Base-by-base conservation (phyloP, 2,329 filamentous ascomycete genomes). In the Bisporella sp. region DNA sequence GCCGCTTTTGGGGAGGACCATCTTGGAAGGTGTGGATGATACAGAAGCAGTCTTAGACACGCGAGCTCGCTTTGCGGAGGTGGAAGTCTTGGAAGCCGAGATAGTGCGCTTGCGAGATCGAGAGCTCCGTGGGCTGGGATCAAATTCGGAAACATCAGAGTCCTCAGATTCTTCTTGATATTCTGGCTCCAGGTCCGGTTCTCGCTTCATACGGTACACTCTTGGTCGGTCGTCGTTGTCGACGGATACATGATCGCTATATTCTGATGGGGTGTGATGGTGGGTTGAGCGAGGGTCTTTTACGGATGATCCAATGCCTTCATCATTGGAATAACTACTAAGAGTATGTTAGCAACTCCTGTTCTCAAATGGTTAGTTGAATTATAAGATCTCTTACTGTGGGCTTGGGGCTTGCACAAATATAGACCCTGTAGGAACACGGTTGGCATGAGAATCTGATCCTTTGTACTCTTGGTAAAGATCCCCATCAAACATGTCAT, bases 251-350 rank as follows among this genome's bases (percentile, higher is more conserved):
- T 21, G 21, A 21, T 21, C 21, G 21, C 21, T 21, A 37, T 31
- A 3, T 35, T 9, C 33, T 48, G 35, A 41, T 21, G 41, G 41
- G 45, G 45, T 6, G 41, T 39, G 35, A 48, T 43, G 44, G 46
- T 43, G 7, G 57, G 57, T 9, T 3, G 59, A 62, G 3, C 41
- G 35, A 47, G 54, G 55, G 41, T 59, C 57, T 46, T 56, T 50
- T 46, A 63, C 57, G 1, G 58, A 62, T 2, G 48, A 35, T 13
- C 60, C 60, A n/a, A 62, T 44, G 31, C 56, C 59, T 54, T 61
- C 59, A 44, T 62, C 59, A 13, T 42, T 52, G 5, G 48, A 46
- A 43, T 57, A 52, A 9, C 41, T 21, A 21, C 21, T 21, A 21
- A 3, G 21, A 21, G 21, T 21, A 21, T 21, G 21, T 21, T 21